Evolutionary conservation across 768 basidiomycete species (phyloP).

Genomic region (Cystobasidium onofrii): DNA sequence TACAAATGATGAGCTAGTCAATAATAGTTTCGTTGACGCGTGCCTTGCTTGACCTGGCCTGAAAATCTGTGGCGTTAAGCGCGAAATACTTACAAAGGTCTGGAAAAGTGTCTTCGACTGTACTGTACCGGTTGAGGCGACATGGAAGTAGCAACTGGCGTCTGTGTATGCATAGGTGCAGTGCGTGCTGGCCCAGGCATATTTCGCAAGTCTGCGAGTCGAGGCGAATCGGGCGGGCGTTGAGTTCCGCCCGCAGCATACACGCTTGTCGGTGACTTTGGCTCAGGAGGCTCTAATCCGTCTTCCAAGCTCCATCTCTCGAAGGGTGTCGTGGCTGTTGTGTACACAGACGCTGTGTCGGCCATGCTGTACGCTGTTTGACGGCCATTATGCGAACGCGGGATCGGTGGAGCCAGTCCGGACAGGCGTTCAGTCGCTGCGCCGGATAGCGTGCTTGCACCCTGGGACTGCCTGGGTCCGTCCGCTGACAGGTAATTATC

Average conservation of each 20-base stretch:
- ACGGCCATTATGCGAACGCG: not conserved
- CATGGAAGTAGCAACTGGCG: not conserved
- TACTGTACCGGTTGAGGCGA: constrained; percentile 15
- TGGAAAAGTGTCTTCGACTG: constrained; percentile 13
- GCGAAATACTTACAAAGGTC: constrained; percentile 21
- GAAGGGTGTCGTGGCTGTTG: constrained; percentile 14
- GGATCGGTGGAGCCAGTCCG: constrained; percentile 25
- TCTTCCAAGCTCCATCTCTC: constrained; percentile 29
- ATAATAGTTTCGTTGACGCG: not conserved
- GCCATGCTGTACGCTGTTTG: constrained; percentile 17
- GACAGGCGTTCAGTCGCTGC: constrained; percentile 1
- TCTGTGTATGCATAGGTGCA: not conserved
- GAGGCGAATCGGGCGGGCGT: constrained; percentile 22
- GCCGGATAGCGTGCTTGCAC: not conserved
- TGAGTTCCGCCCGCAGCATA: constrained; percentile 6
- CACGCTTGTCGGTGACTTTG: not conserved
- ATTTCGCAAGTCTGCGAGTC: not conserved
- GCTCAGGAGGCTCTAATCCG: constrained; percentile 11
- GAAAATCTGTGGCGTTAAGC: not conserved
- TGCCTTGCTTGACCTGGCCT: not conserved
- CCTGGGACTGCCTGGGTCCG: not conserved
- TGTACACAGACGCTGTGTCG: constrained; percentile 30
- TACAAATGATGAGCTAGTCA: not conserved
- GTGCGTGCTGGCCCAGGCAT: constrained; percentile 3
- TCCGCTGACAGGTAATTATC: constrained; percentile 15